Conservation (phyloP, 192 early-diverging fungal species). For the Rhizophlyctis rosea region DNA sequence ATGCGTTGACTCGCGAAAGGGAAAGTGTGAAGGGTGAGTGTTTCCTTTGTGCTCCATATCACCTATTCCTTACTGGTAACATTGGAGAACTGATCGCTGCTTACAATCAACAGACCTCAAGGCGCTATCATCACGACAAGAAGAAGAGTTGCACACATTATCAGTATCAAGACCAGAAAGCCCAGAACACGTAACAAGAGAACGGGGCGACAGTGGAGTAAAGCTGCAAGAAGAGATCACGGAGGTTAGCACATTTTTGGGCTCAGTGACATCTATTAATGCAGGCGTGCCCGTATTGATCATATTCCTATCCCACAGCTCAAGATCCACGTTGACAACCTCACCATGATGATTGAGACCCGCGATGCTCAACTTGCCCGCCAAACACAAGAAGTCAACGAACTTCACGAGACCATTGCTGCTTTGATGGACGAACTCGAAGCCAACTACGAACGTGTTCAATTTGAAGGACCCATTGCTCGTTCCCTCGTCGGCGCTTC, state of each 20-base stretch:
- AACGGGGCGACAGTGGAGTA: too few relatives aligned
- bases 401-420: background rate
- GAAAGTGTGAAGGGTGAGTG: background rate
- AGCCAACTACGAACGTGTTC: slow-evolving; percentile 1
- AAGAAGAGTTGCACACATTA: background rate
- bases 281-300: background rate
- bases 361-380: background rate
- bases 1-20: background rate
- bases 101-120: background rate
- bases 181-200: too few relatives aligned
- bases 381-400: background rate
- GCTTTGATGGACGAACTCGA: slow-evolving; percentile 16
- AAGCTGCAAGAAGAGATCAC: background rate
- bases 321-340: background rate
- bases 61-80: background rate
- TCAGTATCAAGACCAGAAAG: too few relatives aligned
- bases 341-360: background rate
- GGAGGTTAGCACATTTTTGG: background rate
- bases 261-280: background rate
- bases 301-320: background rate
- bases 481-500: background rate
- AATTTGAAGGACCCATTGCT: background rate
- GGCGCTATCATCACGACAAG: background rate
- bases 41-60: background rate
- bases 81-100: background rate